Percentiles rank a stretch among this genome's conserved stretches.
These are phyloP conservation scores for Tylopilus sp. DNA, from an alignment of 1,284 basidiomycete genomes.

Conservation along the genomic window DNA sequence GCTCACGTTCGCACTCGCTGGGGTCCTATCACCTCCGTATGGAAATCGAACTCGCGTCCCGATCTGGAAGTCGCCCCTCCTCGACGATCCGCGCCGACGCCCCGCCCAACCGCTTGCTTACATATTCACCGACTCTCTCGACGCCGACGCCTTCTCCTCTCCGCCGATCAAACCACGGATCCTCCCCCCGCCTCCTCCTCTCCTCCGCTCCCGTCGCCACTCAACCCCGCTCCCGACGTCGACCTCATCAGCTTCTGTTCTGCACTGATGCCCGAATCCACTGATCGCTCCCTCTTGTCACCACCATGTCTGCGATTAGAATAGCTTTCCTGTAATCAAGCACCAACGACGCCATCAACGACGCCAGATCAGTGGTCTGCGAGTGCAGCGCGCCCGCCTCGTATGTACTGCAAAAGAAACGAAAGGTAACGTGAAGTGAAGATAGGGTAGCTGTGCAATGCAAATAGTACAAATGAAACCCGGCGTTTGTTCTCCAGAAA, in stretches of 20 bases:
- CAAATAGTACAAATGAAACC: constrained; percentile 35
- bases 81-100: constrained; percentile 34
- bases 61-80: constrained; percentile 15
- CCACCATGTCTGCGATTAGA: constrained; percentile 23
- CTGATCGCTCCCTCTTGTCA: constrained; percentile 16
- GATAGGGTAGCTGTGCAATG: constrained; percentile 27
- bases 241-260: constrained; percentile 24
- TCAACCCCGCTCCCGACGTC: constrained; percentile 16
- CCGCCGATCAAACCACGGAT: constrained; percentile 20
- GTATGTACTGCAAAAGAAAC: constrained; percentile 27
- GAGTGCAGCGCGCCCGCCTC: constrained; percentile 16
- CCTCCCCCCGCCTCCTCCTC: constrained; percentile 8
- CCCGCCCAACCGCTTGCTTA: constrained; percentile 18
- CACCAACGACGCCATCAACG: constrained; percentile 27
- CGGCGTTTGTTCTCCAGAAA: constrained; percentile 17
- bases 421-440: constrained; percentile 21
- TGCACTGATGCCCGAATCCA: constrained; percentile 13
- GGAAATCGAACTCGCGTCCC: constrained; percentile 23
- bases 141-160: constrained; percentile 14
- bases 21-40: constrained; percentile 28
- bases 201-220: constrained; percentile 27
- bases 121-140: constrained; percentile 27
- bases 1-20: constrained; percentile 29
- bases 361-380: constrained; percentile 22
- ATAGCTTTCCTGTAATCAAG: constrained; percentile 29